Conservation (phyloP, 2,329 filamentous ascomycete species). For the Beauveria sp. region DNA sequence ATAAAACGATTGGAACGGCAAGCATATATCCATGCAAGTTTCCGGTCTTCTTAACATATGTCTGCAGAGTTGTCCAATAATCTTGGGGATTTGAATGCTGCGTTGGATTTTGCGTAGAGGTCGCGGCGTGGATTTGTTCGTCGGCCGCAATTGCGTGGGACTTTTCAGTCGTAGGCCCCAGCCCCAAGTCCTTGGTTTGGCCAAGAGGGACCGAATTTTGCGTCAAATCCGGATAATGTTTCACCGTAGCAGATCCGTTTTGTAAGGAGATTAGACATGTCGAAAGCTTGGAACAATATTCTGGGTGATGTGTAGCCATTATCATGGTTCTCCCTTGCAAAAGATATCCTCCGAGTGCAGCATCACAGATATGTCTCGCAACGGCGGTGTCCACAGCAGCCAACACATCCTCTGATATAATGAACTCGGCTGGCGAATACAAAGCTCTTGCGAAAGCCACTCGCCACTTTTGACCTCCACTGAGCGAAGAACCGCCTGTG, state of each 20-base stretch:
- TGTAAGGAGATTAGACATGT: neutral
- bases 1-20: neutral
- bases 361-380: conserved; percentile 5
- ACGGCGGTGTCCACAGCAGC: conserved; percentile 62
- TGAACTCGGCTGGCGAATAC: conserved; percentile 62
- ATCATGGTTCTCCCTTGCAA: conserved; percentile 12
- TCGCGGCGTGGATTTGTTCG: neutral
- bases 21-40: neutral
- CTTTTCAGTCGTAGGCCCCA: neutral
- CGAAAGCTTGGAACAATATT: conserved; percentile 6
- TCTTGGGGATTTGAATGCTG: neutral
- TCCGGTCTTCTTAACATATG: neutral
- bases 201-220: neutral
- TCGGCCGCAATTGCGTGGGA: neutral
- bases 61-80: neutral
- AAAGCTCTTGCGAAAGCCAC: conserved; percentile 65
- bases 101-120: neutral
- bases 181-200: neutral
- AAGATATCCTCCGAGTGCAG: conserved; percentile 5
- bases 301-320: conserved; percentile 14
- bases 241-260: neutral
- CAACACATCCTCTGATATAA: conserved; percentile 70
- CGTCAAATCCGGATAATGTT: neutral
- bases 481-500: conserved; percentile 68
- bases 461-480: conserved; percentile 68